Evolutionary conservation across 2,329 filamentous ascomycete species (phyloP).

Genomic region (Fusarium pininemorale): DNA sequence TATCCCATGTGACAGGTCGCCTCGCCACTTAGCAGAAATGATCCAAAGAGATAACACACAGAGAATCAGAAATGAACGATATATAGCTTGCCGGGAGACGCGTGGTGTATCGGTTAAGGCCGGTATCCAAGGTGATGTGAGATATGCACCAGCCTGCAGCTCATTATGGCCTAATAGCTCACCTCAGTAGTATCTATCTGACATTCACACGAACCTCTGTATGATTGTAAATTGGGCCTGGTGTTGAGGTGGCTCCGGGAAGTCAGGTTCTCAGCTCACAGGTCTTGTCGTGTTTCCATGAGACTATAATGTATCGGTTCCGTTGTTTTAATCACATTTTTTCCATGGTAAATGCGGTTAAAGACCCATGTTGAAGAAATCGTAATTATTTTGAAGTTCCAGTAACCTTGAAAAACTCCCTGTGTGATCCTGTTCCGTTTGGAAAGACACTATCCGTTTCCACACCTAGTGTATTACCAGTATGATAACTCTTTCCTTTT

Average conservation of each 20-base stretch:
- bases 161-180: background rate
- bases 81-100: conserved; percentile 8
- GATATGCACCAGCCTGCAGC: background rate
- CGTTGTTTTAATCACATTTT: background rate
- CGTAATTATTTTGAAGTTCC: conserved; percentile 26
- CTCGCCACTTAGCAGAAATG: conserved; percentile 17
- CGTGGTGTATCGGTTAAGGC: conserved; percentile 1
- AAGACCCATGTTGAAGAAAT: background rate
- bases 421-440: conserved; percentile 34
- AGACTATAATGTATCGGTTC: background rate
- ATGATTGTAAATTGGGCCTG: background rate
- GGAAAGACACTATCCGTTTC: conserved; percentile 35
- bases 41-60: background rate
- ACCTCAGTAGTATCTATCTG: background rate
- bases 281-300: background rate
- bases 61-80: background rate
- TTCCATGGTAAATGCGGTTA: background rate
- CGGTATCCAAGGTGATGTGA: background rate
- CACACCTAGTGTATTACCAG: conserved; percentile 33
- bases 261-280: background rate
- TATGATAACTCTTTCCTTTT: conserved; percentile 16
- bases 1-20: conserved; percentile 20
- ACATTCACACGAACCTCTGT: background rate
- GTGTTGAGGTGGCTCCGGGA: background rate
- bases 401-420: conserved; percentile 36